phyloP scores from a whole-genome alignment of 139 green algal species.

The Desmodesmus armatus region DNA sequence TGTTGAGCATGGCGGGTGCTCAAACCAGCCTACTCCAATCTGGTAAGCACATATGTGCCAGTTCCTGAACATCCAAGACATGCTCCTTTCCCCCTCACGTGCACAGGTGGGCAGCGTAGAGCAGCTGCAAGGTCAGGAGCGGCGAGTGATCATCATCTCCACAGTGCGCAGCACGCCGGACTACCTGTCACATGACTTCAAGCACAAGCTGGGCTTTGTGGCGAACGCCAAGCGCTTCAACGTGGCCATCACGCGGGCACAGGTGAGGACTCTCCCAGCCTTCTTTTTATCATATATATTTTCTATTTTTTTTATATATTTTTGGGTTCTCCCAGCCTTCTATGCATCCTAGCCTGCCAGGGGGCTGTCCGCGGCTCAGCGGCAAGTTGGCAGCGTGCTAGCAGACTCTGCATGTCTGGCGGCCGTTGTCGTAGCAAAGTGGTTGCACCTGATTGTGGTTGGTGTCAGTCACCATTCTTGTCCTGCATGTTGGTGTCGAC shows the following conservation, averaged over 20 bases:
- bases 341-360: not conserved
- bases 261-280: too few species aligned
- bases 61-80: too few species aligned
- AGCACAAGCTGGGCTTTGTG: conserved; percentile 77
- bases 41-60: too few species aligned
- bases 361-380: too few species aligned
- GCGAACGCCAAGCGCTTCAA: conserved; percentile 92
- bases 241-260: conserved; percentile 89
- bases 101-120: conserved; percentile 86
- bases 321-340: not conserved
- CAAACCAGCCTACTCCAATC: too few species aligned
- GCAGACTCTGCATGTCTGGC: not conserved
- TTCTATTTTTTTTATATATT: not conserved
- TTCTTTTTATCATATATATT: not conserved
- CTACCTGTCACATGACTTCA: conserved; percentile 41
- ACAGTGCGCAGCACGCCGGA: conserved; percentile 52
- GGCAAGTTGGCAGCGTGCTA: not conserved
- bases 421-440: not conserved
- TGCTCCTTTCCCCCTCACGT: too few species aligned
- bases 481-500: too few species aligned
- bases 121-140: conserved; percentile 88
- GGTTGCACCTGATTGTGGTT: not conserved
- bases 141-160: conserved; percentile 85
- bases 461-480: too few species aligned
- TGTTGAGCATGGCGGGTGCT: too few species aligned